Conservation (phyloP, 371 early-diverging fungal species). For the Mucor indicus region DNA sequence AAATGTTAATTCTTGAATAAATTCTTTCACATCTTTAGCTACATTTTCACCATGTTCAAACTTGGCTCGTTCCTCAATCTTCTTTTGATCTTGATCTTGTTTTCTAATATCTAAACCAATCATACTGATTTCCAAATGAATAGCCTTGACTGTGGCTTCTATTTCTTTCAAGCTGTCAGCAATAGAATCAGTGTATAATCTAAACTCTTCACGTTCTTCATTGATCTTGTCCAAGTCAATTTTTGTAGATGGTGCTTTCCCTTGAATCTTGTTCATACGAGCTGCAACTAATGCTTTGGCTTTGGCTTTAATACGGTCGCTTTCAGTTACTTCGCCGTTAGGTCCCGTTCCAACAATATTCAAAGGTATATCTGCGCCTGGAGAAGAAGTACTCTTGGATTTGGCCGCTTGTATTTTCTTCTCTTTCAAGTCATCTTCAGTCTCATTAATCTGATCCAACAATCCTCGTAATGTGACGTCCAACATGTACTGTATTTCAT, state of each 20-base stretch:
- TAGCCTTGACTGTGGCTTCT: slow-evolving; percentile 34
- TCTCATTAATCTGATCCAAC: slow-evolving; percentile 46
- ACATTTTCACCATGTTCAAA: slow-evolving; percentile 44
- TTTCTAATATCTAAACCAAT: slow-evolving; percentile 46
- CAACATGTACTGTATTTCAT: slow-evolving; percentile 46
- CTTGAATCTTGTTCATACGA: slow-evolving; percentile 55
- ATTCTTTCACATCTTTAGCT: slow-evolving; percentile 38
- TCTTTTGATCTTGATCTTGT: slow-evolving; percentile 41
- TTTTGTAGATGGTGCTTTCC: slow-evolving; percentile 24
- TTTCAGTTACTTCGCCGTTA: slow-evolving; percentile 54
- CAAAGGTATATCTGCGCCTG: slow-evolving; percentile 7
- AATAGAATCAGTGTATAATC: slow-evolving; percentile 38
- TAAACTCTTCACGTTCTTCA: slow-evolving; percentile 51
- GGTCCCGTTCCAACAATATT: slow-evolving; percentile 61
- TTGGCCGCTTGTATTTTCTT: slow-evolving; percentile 49
- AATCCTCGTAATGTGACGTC: slow-evolving; percentile 38
- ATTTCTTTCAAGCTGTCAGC: slow-evolving; percentile 32
- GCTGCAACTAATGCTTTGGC: slow-evolving; percentile 62
- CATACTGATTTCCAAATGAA: slow-evolving; percentile 44
- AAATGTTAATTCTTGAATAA: slow-evolving; percentile 33
- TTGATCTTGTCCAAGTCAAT: slow-evolving; percentile 49
- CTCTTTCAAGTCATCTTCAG: slow-evolving; percentile 51
- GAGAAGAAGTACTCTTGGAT: slow-evolving; percentile 6
- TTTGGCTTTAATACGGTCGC: slow-evolving; percentile 59
- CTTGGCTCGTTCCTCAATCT: slow-evolving; percentile 38